Conservation (phyloP, 2,329 filamentous ascomycete species). For the Penicillium aurantiogriseum region DNA sequence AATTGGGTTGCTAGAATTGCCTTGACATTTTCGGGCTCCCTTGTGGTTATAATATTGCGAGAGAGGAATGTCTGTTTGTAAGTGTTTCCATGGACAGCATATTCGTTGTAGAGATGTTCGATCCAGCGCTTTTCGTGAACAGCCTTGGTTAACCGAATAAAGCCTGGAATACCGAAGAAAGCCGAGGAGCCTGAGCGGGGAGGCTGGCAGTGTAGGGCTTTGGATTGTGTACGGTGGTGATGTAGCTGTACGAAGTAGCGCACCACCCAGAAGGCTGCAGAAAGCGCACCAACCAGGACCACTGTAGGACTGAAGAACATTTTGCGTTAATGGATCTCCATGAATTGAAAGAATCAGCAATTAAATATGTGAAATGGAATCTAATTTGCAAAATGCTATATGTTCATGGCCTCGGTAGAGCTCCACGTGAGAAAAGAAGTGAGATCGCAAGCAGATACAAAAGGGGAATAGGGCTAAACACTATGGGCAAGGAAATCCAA, state of each 20-base stretch:
- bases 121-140: conserved; percentile 32
- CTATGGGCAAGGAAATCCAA: neutral
- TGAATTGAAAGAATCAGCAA: neutral
- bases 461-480: conserved; percentile 4
- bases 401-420: neutral
- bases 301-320: conserved; percentile 19
- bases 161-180: conserved; percentile 28
- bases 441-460: conserved; percentile 2
- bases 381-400: neutral
- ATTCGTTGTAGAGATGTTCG: conserved; percentile 28
- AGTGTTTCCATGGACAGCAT: conserved; percentile 26
- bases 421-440: conserved; percentile 3
- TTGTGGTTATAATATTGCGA: conserved; percentile 27
- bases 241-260: conserved; percentile 23
- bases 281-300: conserved; percentile 21
- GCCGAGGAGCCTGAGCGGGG: conserved; percentile 9
- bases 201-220: conserved; percentile 29
- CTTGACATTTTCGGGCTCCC: conserved; percentile 67
- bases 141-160: conserved; percentile 25
- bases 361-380: conserved; percentile 7
- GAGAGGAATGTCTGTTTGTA: conserved; percentile 25
- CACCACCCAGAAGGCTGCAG: conserved; percentile 22
- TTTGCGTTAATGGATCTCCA: neutral
- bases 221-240: conserved; percentile 26
- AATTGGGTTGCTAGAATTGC: conserved; percentile 82